Evolutionary conservation across 2,329 filamentous ascomycete genomes (phyloP).

Genomic region (Exophiala phaeomuriformis): DNA sequence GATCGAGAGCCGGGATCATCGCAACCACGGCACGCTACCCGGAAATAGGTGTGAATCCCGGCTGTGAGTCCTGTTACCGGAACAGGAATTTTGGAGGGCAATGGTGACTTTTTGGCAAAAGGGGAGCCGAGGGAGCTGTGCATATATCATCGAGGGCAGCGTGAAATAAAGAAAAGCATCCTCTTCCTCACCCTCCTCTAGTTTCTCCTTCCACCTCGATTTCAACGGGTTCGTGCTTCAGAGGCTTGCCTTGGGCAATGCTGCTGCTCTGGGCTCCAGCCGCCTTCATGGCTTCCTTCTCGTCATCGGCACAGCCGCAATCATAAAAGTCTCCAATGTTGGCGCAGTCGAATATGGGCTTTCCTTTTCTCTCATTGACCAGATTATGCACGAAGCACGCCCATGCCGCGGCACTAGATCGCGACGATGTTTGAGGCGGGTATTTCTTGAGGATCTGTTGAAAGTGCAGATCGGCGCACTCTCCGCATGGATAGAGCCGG

Average conservation of each 20-base stretch:
- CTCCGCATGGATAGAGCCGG: conserved; percentile 59
- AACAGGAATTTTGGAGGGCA: background rate
- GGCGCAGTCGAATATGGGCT: conserved; percentile 56
- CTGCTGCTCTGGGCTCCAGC: conserved; percentile 18
- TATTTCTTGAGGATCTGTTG: conserved; percentile 54
- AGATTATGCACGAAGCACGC: conserved; percentile 61
- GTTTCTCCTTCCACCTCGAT: conserved; percentile 26
- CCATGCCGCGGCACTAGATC: conserved; percentile 57
- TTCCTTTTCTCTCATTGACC: conserved; percentile 56
- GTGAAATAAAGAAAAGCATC: background rate
- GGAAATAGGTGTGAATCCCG: conserved; percentile 14
- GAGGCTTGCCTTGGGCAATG: conserved; percentile 13
- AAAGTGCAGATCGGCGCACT: conserved; percentile 60
- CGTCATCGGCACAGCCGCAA: conserved; percentile 56
- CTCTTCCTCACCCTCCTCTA: conserved; percentile 22
- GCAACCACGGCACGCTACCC: conserved; percentile 6
- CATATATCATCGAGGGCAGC: background rate
- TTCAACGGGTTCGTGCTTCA: conserved; percentile 17
- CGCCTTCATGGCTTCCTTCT: conserved; percentile 31
- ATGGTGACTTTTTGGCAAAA: background rate
- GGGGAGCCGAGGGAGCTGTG: background rate
- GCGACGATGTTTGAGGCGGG: conserved; percentile 56
- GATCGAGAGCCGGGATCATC: conserved; percentile 13
- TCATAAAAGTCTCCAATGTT: conserved; percentile 62
- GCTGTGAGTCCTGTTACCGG: background rate